Percentiles rank a stretch among this genome's conserved stretches.
These are phyloP conservation scores for Elsinoe perseae DNA, from an alignment of 2,329 filamentous ascomycete species.

Conservation along the genomic window DNA sequence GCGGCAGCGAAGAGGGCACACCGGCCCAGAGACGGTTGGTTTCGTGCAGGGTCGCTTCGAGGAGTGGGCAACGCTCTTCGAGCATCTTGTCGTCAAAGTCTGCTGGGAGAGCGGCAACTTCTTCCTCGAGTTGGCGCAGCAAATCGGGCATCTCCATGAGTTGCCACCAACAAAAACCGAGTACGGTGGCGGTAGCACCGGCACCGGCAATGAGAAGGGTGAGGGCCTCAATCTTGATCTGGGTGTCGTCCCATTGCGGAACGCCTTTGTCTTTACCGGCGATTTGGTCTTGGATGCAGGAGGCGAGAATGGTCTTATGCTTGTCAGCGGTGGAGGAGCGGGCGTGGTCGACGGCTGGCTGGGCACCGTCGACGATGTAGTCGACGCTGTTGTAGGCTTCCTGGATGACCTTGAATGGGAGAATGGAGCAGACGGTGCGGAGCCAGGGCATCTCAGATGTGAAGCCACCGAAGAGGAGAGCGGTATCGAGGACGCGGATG, in stretches of 20 bases:
- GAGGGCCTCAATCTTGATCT: slow-evolving; percentile 15
- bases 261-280: slow-evolving; percentile 13
- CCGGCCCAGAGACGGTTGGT: slow-evolving; percentile 33
- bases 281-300: slow-evolving; percentile 13
- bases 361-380: slow-evolving; percentile 14
- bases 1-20: slow-evolving; percentile 31
- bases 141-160: slow-evolving; percentile 9
- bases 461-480: slow-evolving; percentile 11
- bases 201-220: slow-evolving; percentile 14
- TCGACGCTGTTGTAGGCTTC: slow-evolving; percentile 15
- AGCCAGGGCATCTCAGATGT: slow-evolving; percentile 14
- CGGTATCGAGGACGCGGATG: slow-evolving; percentile 14
- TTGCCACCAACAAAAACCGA: slow-evolving; percentile 11
- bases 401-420: slow-evolving; percentile 13
- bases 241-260: slow-evolving; percentile 14
- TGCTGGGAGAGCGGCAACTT: slow-evolving; percentile 13
- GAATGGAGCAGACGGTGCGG: neutral
- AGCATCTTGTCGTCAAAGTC: slow-evolving; percentile 15
- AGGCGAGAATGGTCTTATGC: slow-evolving; percentile 13
- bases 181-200: slow-evolving; percentile 5
- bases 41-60: slow-evolving; percentile 34
- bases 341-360: slow-evolving; percentile 10
- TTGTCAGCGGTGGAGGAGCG: neutral
- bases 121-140: neutral
- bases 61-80: slow-evolving; percentile 21